phyloP scores from a whole-genome alignment of 2,329 filamentous ascomycete species.

The Epichloe sp. region DNA sequence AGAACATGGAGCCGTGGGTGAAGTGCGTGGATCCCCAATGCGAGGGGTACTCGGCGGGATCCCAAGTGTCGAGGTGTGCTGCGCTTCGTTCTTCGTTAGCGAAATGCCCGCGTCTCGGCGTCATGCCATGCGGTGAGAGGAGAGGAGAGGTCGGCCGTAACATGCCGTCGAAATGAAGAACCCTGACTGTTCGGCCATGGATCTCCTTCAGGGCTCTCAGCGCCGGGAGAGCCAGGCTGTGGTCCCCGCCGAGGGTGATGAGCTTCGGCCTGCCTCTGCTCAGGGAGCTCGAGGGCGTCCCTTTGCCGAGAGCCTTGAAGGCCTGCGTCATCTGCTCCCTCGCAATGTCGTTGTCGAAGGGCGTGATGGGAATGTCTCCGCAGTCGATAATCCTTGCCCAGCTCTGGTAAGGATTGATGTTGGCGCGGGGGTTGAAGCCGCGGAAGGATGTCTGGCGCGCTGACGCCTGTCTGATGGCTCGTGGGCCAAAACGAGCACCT shows the following conservation, averaged over 20 bases:
- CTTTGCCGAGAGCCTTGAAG: slow-evolving; percentile 51
- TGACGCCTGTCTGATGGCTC: slow-evolving; percentile 75
- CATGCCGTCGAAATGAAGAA: slow-evolving; percentile 57
- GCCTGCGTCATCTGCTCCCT: slow-evolving; percentile 74
- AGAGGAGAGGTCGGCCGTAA: background rate
- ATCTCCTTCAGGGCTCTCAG: slow-evolving; percentile 51
- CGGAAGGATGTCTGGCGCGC: slow-evolving; percentile 67
- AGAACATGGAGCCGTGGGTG: slow-evolving; percentile 87
- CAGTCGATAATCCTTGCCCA: slow-evolving; percentile 81
- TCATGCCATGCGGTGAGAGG: too few species aligned
- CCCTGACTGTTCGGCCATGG: slow-evolving; percentile 49
- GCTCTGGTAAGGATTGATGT: slow-evolving; percentile 70
- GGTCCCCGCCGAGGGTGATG: slow-evolving; percentile 61
- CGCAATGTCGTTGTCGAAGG: slow-evolving; percentile 74
- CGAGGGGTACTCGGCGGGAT: slow-evolving; percentile 66
- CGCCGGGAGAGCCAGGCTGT: slow-evolving; percentile 56
- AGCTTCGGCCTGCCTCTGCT: slow-evolving; percentile 35
- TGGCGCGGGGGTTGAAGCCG: slow-evolving; percentile 63
- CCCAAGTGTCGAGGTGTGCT: slow-evolving; percentile 72
- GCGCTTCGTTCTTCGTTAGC: background rate
- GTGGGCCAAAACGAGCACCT: slow-evolving; percentile 71
- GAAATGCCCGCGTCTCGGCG: too few species aligned
- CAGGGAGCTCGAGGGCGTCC: slow-evolving; percentile 23
- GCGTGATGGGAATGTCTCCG: slow-evolving; percentile 78
- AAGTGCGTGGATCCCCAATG: slow-evolving; percentile 57